A percentile compares a stretch with the other conserved stretches of the same genome.
phyloP scores from a whole-genome alignment of 225 moss, liverwort and hornwort species.

The Physcomitrium patens region DNA sequence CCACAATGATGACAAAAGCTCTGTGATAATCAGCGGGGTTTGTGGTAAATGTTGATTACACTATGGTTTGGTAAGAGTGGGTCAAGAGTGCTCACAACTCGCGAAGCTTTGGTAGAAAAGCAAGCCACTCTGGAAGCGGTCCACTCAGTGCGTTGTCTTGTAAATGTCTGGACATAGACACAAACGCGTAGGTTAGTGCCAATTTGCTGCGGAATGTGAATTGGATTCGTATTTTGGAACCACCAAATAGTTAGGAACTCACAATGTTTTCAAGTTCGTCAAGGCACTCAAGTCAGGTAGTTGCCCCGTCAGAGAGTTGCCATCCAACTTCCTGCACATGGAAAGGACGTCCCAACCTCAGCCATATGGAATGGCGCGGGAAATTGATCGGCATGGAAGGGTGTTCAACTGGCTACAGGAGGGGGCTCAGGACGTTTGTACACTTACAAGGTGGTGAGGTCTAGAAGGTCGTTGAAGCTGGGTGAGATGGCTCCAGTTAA shows the following conservation, averaged over 20 bases:
- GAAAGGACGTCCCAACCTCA: neutral
- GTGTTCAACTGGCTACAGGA: neutral
- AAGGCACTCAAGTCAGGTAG: conserved; percentile 41
- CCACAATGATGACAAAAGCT: neutral
- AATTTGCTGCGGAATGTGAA: neutral
- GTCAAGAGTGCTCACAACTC: conserved; percentile 32
- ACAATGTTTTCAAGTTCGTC: conserved; percentile 35
- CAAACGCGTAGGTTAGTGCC: neutral
- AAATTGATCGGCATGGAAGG: neutral
- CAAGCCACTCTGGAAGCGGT: conserved; percentile 37
- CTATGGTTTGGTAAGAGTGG: neutral
- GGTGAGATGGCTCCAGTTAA: conserved; percentile 18
- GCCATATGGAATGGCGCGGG: too few species aligned
- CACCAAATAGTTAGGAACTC: neutral
- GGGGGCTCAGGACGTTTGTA: neutral
- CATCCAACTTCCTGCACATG: conserved; percentile 31
- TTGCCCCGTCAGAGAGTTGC: conserved; percentile 26
- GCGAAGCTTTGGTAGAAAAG: conserved; percentile 26
- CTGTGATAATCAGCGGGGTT: too few species aligned
- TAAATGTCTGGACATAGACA: conserved; percentile 30
- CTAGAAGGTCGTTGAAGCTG: conserved; percentile 23
- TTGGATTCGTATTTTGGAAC: neutral
- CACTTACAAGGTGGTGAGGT: conserved; percentile 40
- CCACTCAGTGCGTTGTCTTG: conserved; percentile 33
- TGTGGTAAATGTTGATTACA: neutral